Evolutionary conservation across 2,329 filamentous ascomycete species (phyloP).

Genomic region (Arachnopeziza araneosa): DNA sequence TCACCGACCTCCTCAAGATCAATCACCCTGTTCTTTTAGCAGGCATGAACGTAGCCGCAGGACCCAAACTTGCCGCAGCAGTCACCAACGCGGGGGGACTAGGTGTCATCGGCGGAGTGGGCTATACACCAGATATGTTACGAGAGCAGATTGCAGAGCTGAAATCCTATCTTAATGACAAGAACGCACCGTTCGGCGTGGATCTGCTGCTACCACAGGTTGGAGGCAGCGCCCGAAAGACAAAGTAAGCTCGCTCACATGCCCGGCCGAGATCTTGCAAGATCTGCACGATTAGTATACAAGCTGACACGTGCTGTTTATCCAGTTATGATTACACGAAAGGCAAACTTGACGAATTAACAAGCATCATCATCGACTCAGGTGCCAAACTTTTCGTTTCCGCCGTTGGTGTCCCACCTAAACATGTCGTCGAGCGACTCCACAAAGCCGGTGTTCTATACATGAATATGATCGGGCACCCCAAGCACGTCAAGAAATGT

Average conservation of each 20-base stretch:
- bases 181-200: conserved; percentile 92
- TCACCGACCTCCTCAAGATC: conserved; percentile 97
- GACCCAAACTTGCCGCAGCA: conserved; percentile 90
- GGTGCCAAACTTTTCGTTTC: conserved; percentile 93
- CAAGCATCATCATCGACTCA: conserved; percentile 89
- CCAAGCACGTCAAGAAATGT: conserved; percentile 97
- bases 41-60: conserved; percentile 98
- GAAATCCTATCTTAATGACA: conserved; percentile 80
- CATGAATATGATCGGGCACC: conserved; percentile 99
- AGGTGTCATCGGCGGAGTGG: conserved; percentile 91
- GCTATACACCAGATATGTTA: conserved; percentile 97
- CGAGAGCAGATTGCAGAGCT: conserved; percentile 91
- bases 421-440: conserved; percentile 80
- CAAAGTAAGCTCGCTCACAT: conserved; percentile 56
- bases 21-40: conserved; percentile 93
- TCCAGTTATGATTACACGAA: conserved; percentile 98
- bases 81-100: conserved; percentile 96
- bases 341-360: conserved; percentile 87
- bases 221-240: conserved; percentile 89
- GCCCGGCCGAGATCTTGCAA: not conserved
- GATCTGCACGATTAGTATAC: not conserved
- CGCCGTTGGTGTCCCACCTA: conserved; percentile 89
- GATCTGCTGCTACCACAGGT: conserved; percentile 92
- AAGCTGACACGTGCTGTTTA: conserved; percentile 15
- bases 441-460: conserved; percentile 85